Base-by-base conservation (phyloP, 805 yeast genomes). In the Wickerhamomyces sydowiorum region DNA sequence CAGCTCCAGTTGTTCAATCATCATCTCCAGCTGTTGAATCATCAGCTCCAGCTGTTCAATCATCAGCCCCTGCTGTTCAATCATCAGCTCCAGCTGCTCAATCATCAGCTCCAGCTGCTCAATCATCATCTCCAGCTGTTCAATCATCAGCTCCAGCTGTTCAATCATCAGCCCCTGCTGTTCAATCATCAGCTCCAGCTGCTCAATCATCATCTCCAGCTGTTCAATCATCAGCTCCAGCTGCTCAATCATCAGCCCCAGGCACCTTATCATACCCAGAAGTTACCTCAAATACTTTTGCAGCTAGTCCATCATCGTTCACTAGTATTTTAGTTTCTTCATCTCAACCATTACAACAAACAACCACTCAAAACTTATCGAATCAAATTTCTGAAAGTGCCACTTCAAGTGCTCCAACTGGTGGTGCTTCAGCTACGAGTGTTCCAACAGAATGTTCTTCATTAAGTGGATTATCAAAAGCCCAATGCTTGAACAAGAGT, bases 401-500 rank as follows among this genome's bases (percentile, higher is more conserved):
- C 3, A 19, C 31, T 15, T 39, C 51, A 24, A 17, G 35, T 19
- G 22, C 39, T 19, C 18, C 42, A 5, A 41, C 46, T 19, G 67
- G 20, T 29, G 20, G 36, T 28, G 20, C 35, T 19, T 14, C 41
- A 4, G 37, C 46, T 18, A 66, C 51, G 22, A 19, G 32, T 21
- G 21, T 37, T 19, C 18, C 42, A 5, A 39, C 44, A 19, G 67
- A 62, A 34, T 69, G 73, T 40, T 53, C 65, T 8, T 43, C 57
- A 4, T 52, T 67, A 13, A 37, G 65, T 13, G 80, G 78, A 4
- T 51, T 57, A 8, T 59, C 53, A 13, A 55, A 61, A 45, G 80
- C 77, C 2, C 56, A 64, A 43, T 68, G 77, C 44, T 43, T 73
- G 48, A 76, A 77, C 52, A 46, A 59, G 1, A 67, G 67, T 44